Percentiles rank a stretch among this genome's conserved stretches.
Conservation (phyloP, 495 filamentous ascomycete species). For the Staphylotrichum longicolle region DNA sequence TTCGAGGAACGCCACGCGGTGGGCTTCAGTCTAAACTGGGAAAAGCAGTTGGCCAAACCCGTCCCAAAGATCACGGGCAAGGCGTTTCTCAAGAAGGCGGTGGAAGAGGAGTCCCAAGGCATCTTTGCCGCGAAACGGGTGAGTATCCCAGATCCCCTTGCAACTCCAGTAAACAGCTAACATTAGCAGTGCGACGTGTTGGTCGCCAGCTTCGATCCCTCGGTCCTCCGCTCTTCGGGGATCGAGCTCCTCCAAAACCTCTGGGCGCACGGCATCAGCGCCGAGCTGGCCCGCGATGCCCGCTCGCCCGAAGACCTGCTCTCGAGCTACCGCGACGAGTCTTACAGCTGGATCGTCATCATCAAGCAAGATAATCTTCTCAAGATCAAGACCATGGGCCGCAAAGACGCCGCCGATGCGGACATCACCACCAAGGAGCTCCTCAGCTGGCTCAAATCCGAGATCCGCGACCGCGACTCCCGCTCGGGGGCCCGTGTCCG, state of each 20-base stretch:
- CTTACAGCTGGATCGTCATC: conserved; percentile 82
- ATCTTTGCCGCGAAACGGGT: conserved; percentile 65
- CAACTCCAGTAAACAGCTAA: neutral
- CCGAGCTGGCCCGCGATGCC: conserved; percentile 80
- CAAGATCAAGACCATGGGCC: conserved; percentile 71
- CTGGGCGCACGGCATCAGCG: conserved; percentile 79
- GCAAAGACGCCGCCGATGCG: conserved; percentile 68
- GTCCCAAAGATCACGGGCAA: conserved; percentile 61
- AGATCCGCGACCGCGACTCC: conserved; percentile 65
- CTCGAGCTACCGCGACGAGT: conserved; percentile 66
- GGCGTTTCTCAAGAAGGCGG: conserved; percentile 61
- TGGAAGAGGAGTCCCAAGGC: conserved; percentile 52
- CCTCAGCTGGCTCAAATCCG: conserved; percentile 73
- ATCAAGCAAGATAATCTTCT: conserved; percentile 75
- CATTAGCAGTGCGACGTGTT: conserved; percentile 75
- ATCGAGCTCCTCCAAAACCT: conserved; percentile 74
- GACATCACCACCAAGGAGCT: conserved; percentile 76
- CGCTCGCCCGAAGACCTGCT: conserved; percentile 74
- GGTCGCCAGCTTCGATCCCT: conserved; percentile 78
- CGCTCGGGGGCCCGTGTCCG: conserved; percentile 38
- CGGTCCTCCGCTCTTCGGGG: conserved; percentile 70
- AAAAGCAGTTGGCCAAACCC: conserved; percentile 66
- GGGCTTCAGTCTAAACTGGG: conserved; percentile 89
- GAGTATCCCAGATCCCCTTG: conserved; percentile 28
- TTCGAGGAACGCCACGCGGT: conserved; percentile 68